phyloP scores from a whole-genome alignment of 306 rosid species.

The Malus orientalis region DNA sequence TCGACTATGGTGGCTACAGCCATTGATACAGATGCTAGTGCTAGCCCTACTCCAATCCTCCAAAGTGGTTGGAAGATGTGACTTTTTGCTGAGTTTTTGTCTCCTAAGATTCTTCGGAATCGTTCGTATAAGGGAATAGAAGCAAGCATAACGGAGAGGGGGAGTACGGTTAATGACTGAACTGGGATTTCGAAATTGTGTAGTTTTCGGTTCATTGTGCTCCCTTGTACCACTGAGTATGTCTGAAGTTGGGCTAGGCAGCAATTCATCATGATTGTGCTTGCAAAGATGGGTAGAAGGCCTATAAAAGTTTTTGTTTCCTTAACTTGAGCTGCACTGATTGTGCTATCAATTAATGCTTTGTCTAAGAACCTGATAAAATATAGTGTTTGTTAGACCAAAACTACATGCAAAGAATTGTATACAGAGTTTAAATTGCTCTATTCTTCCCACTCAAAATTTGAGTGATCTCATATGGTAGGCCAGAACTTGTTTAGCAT shows the following conservation, averaged over 20 bases:
- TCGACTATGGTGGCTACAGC: slow-evolving; percentile 29
- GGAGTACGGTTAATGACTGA: slow-evolving; percentile 19
- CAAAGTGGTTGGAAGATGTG: slow-evolving; percentile 16
- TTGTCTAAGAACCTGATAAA: slow-evolving; percentile 22
- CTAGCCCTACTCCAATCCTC: slow-evolving; percentile 25
- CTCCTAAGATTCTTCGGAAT: background rate
- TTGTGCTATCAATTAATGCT: slow-evolving; percentile 13
- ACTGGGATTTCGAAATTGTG: slow-evolving; percentile 25
- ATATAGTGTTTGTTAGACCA: background rate
- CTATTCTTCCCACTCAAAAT: background rate
- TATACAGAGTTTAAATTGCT: background rate
- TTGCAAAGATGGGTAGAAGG: slow-evolving; percentile 20
- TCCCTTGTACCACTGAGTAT: slow-evolving; percentile 35
- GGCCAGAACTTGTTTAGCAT: background rate
- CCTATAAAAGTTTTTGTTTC: slow-evolving; percentile 40
- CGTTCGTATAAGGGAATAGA: slow-evolving; percentile 21
- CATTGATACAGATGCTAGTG: slow-evolving; percentile 27
- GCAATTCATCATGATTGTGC: slow-evolving; percentile 36
- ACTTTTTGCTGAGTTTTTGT: background rate
- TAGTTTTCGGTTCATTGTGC: slow-evolving; percentile 21
- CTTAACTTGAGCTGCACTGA: slow-evolving; percentile 9
- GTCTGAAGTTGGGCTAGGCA: slow-evolving; percentile 29
- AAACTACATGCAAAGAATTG: background rate
- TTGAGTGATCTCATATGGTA: background rate
- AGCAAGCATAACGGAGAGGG: slow-evolving; percentile 17